A percentile compares a stretch with the other conserved stretches of the same genome.
phyloP scores from a whole-genome alignment of 345 rosid genomes.

The Hypericum perforatum region DNA sequence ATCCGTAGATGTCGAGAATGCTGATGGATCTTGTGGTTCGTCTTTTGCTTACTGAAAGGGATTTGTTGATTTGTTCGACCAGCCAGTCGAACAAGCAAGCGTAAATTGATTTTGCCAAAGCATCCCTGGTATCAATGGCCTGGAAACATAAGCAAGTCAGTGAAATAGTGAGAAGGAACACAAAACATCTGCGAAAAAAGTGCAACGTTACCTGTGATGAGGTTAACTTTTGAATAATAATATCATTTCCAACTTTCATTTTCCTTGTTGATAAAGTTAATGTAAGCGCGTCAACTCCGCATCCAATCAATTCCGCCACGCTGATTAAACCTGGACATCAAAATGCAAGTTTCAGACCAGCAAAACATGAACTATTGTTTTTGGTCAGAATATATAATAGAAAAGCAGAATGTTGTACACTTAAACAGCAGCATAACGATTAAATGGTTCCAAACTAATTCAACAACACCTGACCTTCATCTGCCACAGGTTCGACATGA shows the following conservation, averaged over 20 bases:
- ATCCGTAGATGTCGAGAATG: constrained; percentile 98
- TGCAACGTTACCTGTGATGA: constrained; percentile 60
- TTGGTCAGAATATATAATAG: too few species aligned
- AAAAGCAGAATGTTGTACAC: too few species aligned
- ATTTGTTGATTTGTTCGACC: constrained; percentile 88
- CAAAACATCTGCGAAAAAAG: too few species aligned
- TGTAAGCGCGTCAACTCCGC: constrained; percentile 50
- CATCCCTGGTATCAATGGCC: constrained; percentile 87
- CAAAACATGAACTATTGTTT: too few species aligned
- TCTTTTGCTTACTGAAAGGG: constrained; percentile 89
- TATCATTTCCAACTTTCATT: constrained; percentile 92
- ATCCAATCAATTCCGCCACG: constrained; percentile 83
- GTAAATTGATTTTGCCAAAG: constrained; percentile 89
- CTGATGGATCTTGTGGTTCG: constrained; percentile 94
- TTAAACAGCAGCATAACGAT: not conserved
- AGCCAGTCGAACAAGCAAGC: constrained; percentile 93
- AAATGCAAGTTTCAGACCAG: not conserved
- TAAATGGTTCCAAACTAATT: not conserved
- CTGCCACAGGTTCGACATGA: constrained; percentile 72
- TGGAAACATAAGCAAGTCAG: constrained; percentile 26
- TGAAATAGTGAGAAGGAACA: not conserved
- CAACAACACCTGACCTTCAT: constrained; percentile 60
- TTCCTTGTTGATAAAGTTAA: constrained; percentile 78
- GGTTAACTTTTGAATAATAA: constrained; percentile 74
- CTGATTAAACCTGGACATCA: constrained; percentile 46